Base-by-base conservation (phyloP, 257 asterid genomes). In the Ehretia macrophylla region DNA sequence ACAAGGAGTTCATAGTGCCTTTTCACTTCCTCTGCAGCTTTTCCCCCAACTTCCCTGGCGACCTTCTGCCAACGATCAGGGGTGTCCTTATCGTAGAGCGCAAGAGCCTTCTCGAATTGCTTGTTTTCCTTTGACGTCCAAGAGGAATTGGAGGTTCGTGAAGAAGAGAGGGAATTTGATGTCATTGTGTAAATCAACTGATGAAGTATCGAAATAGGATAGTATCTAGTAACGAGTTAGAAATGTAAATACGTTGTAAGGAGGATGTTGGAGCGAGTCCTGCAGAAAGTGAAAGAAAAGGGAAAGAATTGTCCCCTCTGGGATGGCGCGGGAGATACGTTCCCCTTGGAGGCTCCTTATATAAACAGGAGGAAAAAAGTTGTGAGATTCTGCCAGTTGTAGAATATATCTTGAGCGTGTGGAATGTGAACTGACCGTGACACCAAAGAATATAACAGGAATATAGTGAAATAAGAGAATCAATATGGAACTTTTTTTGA, bases 401-500 rank as follows among this genome's bases (percentile, higher is more conserved):
- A 60, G 84, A 77, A 79, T 75, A 77, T 70, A 68, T 63, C 53
- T 68, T 10, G 67, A 72, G 69, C 66, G 71, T 76, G 62, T 60
- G 67, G 80, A 74, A 77, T 67, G 66, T 55, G 50, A 72, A 6
- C 4, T 27, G 35, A 27, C 35, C 35, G 82, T 71, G 92, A 81
- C 79, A 38, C 65, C 83, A 60, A 64, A 73, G 46, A 58, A 68
- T 55, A 83, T 86, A 88, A 81, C 95, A 81, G 65, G 54, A 10
- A 14, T 42, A 10, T 11, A 42, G 47, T 38, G 44, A 38, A 38
- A 38, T 38, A 11, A 5, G 11, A 38, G 44, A 56, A 19, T 65
- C 51, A 54, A 62, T 20, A 70, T n/a, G n/a, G n/a, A n/a, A n/a
- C 51, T 65, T n/a, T 32, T 62, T 63, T n/a, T 56, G 50, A 49